These are phyloP conservation scores for Ganoderma meredithae DNA, from an alignment of 1,284 basidiomycete species.

Conservation along the genomic window DNA sequence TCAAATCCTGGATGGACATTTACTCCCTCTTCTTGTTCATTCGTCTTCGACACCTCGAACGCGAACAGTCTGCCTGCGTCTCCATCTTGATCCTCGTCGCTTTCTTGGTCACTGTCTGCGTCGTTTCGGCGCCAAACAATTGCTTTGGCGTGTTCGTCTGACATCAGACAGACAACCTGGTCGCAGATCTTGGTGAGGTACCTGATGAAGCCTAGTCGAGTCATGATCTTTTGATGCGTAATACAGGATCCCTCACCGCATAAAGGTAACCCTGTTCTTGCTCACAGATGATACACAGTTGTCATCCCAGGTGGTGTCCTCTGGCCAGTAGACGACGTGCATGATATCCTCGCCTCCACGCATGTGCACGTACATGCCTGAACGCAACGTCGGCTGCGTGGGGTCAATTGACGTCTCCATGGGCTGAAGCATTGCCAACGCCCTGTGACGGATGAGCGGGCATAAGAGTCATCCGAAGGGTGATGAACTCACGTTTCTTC, in stretches of 20 bases:
- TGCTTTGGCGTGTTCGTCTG: slow-evolving; percentile 49
- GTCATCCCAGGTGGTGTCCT: slow-evolving; percentile 67
- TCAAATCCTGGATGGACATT: slow-evolving; percentile 49
- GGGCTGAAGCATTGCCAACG: background rate
- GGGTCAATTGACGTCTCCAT: slow-evolving; percentile 4
- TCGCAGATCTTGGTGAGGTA: slow-evolving; percentile 65
- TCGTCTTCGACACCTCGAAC: slow-evolving; percentile 63
- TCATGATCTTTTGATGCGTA: background rate
- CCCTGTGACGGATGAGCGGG: background rate
- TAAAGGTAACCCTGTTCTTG: slow-evolving; percentile 65
- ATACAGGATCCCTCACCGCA: slow-evolving; percentile 47
- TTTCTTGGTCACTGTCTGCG: slow-evolving; percentile 33
- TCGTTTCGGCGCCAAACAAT: slow-evolving; percentile 51
- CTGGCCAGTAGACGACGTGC: slow-evolving; percentile 67
- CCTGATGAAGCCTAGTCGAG: slow-evolving; percentile 38
- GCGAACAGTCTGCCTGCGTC: slow-evolving; percentile 54
- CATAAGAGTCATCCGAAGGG: background rate
- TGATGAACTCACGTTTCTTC: slow-evolving; percentile 44
- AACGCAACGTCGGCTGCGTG: slow-evolving; percentile 47
- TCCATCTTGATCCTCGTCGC: slow-evolving; percentile 43
- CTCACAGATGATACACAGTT: slow-evolving; percentile 50
- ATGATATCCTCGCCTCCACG: slow-evolving; percentile 35
- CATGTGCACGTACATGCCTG: slow-evolving; percentile 56
- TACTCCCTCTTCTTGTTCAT: slow-evolving; percentile 64
- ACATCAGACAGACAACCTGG: slow-evolving; percentile 57